Conservation (phyloP, 139 green algal species). For the Astrephomene gubernaculifera region DNA sequence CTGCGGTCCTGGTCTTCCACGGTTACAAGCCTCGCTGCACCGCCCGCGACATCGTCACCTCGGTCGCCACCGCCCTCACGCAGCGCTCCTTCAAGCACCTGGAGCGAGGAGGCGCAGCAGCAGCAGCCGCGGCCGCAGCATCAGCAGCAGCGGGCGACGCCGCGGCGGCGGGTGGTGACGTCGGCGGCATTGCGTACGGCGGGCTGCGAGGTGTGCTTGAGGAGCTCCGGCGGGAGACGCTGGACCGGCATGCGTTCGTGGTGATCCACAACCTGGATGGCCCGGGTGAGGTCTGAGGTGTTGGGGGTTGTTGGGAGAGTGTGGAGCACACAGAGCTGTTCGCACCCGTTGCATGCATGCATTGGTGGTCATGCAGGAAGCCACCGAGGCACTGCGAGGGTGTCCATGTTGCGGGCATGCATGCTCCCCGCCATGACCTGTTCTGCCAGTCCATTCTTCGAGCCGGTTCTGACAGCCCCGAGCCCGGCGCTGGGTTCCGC, state of each 20-base stretch:
- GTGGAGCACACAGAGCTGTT: no score
- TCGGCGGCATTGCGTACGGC: background rate
- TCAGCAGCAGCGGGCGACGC: background rate
- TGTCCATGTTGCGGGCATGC: no score
- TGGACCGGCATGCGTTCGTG: conserved; percentile 72
- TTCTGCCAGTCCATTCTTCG: no score
- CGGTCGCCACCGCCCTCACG: conserved; percentile 43
- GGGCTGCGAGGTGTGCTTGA: conserved; percentile 50
- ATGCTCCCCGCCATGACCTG: no score
- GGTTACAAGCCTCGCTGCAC: conserved; percentile 65
- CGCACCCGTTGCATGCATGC: no score
- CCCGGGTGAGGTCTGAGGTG: conserved; percentile 53
- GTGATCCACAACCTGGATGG: conserved; percentile 93
- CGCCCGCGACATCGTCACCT: conserved; percentile 58
- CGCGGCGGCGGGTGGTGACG: background rate
- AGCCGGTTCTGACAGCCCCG: no score
- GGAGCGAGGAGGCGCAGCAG: background rate
- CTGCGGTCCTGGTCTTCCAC: conserved; percentile 67
- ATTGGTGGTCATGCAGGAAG: no score
- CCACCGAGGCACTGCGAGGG: no score
- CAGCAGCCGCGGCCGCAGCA: background rate
- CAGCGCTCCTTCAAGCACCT: conserved; percentile 12
- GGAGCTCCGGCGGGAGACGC: conserved; percentile 36
- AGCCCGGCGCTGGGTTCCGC: no score
- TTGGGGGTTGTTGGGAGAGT: background rate